Evolutionary conservation across 306 rosid species (phyloP).

Genomic region (Glycine latifolia): DNA sequence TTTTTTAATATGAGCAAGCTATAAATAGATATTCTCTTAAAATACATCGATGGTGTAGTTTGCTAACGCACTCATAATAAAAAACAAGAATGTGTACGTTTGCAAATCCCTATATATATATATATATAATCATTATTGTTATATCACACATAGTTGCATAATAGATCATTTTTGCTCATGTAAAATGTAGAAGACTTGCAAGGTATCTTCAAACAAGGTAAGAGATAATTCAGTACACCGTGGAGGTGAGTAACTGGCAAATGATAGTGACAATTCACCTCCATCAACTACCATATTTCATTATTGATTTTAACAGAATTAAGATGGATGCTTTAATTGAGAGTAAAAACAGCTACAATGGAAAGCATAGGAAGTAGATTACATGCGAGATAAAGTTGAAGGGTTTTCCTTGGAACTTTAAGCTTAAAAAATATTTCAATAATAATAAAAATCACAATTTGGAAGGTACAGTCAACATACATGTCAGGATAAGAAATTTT

Average conservation of each 20-base stretch:
- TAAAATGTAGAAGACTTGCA: conserved; percentile 3
- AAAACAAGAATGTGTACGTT: no score
- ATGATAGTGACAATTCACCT: conserved; percentile 6
- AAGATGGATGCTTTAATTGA: background rate
- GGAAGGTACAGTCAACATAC: conserved; percentile 22
- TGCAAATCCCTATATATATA: background rate
- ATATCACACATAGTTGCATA: background rate
- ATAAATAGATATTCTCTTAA: no score
- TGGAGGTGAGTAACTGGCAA: conserved; percentile 12
- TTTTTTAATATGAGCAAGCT: no score
- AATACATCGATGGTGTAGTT: no score
- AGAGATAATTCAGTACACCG: conserved; percentile 7
- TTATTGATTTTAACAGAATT: conserved; percentile 1
- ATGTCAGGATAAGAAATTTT: conserved; percentile 37
- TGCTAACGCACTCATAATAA: no score
- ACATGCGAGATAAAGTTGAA: conserved; percentile 9
- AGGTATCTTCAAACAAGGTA: conserved; percentile 29
- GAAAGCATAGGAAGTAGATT: background rate
- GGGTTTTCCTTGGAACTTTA: background rate
- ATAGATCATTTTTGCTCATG: conserved; percentile 11
- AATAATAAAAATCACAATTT: background rate
- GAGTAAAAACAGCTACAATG: background rate
- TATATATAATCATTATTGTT: background rate
- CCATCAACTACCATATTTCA: conserved; percentile 25
- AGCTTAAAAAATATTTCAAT: background rate